Evolutionary conservation across 2,329 filamentous ascomycete genomes (phyloP).

Genomic region (Hysterium pulicare): DNA sequence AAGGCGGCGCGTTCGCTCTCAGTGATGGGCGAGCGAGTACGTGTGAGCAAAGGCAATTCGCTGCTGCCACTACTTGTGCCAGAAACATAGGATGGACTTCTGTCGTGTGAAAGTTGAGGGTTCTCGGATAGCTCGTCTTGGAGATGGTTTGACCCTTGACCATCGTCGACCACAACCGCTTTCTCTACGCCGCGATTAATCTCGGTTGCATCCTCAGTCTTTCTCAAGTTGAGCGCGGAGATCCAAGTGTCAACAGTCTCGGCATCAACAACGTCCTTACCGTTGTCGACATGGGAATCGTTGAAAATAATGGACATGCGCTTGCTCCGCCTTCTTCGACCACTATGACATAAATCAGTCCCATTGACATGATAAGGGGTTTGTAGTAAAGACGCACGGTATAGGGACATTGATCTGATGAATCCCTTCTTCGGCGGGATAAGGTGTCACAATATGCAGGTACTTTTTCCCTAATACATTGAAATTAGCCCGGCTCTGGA

Average conservation of each 20-base stretch:
- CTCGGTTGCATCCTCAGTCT: neutral
- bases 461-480: conserved; percentile 13
- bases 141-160: neutral
- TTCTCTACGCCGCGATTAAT: neutral
- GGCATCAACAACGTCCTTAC: conserved; percentile 7
- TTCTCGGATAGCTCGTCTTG: neutral
- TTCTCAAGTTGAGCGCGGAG: conserved; percentile 8
- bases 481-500: neutral
- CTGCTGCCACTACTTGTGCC: neutral
- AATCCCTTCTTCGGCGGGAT: neutral
- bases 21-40: no score
- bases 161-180: neutral
- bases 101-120: neutral
- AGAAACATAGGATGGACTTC: neutral
- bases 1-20: no score
- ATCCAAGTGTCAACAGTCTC: conserved; percentile 16
- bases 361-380: neutral
- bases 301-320: neutral
- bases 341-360: neutral
- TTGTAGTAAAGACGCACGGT: neutral
- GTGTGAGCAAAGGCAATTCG: neutral
- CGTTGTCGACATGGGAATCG: conserved; percentile 2
- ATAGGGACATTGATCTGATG: neutral
- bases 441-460: conserved; percentile 14
- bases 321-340: neutral